Base-by-base conservation (phyloP, 257 asterid species). In the Hygrophila difformis region DNA sequence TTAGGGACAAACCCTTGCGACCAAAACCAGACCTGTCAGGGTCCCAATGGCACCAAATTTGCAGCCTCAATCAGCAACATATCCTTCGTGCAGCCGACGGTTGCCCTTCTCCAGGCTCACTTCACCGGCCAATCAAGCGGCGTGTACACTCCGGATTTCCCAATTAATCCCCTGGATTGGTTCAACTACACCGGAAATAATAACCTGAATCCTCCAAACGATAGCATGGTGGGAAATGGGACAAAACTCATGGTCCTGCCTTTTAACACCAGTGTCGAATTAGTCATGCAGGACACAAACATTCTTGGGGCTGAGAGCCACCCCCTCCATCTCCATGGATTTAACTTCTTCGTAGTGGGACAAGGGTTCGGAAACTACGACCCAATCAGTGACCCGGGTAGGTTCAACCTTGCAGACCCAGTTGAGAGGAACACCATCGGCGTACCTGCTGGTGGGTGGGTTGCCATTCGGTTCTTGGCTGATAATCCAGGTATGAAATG, bases 91-190 rank as follows among this genome's bases (percentile, higher is more conserved):
- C 61, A 48, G 8, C 83, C 72, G 2, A 61, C 43, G 13, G 64
- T 50, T 13, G 64, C 83, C 31, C 9, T 71, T 3, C 66, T 75
- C 2, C 83, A 75, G 62, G 67, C 79, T 16, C 70, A 71, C 36
- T 59, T 24, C n/a, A 19, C n/a, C n/a, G 47, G 53, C 38, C 40
- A 51, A 31, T 47, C 65, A 2, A 57, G 39, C 22, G 57, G 70
- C 11, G 53, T 64, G 40, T 58, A 64, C 49, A 40, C 19, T 29
- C 12, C 70, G 14, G 54, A 51, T 52, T 64, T 64, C 42, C 70
- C 35, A 17, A 12, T 31, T 4, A 44, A 23, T 24, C 57, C 70
- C 0, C 41, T 26, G 15, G 2, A 17, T 12, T 38, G 44, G 49
- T 63, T 63, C 28, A 63, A 63, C 20, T 64, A 57, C 49, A 58